These are phyloP conservation scores for Peniophora sp. DNA, from an alignment of 1,284 basidiomycete species.

Conservation along the genomic window DNA sequence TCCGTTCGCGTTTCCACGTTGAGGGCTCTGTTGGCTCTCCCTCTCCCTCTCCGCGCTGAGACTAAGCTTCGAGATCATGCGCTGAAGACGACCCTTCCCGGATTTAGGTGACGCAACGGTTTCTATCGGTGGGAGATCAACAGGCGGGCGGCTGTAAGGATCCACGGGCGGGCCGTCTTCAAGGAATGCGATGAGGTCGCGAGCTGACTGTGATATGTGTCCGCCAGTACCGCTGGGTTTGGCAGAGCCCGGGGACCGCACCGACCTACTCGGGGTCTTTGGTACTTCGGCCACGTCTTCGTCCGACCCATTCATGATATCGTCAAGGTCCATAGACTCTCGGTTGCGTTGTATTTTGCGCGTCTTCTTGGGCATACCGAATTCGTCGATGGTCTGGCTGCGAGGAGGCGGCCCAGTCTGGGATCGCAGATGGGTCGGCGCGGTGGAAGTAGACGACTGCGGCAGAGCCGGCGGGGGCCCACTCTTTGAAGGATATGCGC, in stretches of 20 bases:
- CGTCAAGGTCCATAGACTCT: constrained; percentile 68
- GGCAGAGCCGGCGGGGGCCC: background rate
- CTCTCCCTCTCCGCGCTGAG: constrained; percentile 44
- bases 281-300: constrained; percentile 33
- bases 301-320: constrained; percentile 61
- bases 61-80: constrained; percentile 71
- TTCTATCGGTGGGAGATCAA: constrained; percentile 2
- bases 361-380: constrained; percentile 27
- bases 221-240: constrained; percentile 16
- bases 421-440: background rate
- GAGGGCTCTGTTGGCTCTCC: constrained; percentile 18
- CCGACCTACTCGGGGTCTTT: constrained; percentile 8
- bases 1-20: constrained; percentile 18
- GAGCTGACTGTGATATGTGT: constrained; percentile 36
- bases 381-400: constrained; percentile 7
- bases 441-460: background rate
- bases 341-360: constrained; percentile 45
- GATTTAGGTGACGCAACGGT: constrained; percentile 23
- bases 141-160: constrained; percentile 3
- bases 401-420: background rate
- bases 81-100: constrained; percentile 51
- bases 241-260: constrained; percentile 1
- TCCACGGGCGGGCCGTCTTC: constrained; percentile 51
- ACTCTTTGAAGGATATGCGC: constrained; percentile 11
- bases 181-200: constrained; percentile 61